Base-by-base conservation (phyloP, 1,139 yeast species). In the Blastobotrys malaysiensis region DNA sequence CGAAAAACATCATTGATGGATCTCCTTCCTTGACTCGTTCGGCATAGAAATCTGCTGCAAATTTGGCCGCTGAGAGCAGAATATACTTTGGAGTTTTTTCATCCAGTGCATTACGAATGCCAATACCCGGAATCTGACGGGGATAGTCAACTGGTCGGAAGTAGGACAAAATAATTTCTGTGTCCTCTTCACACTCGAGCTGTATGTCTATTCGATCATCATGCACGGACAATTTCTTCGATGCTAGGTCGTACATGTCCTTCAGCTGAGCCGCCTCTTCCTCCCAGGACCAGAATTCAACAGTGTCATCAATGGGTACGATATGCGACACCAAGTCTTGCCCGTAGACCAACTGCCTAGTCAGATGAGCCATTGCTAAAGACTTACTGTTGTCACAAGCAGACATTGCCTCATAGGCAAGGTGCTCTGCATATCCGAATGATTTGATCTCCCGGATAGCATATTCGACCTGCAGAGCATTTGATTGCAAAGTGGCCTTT, bases 391-490 rank as follows among this genome's bases (percentile, higher is more conserved):
- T 19, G 70, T 64, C 1, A 83, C 79, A 19, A 83, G 78, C 66
- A 16, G 74, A 69, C 47, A 86, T 66, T 0, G 80, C 77, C 1
- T 75, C 73, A 21, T 82, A 68, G 0, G 85, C 81, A 36, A 86
- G 84, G 58, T 81, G 86, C 52, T 78, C 76, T 31, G 91, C 86
- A 60, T 78, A 82, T 1, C 97, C 97, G 39, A 86, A 81, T 51
- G 80, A 81, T 19, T 76, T 67, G 16, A 91, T 70, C 54, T 86
- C 75, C 44, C 82, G 77, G 16, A 86, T 73, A 43, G 77, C 71
- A 56, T 78, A 75, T 61, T 83, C 82, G 43, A 69, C 65, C 46
- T 73, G 67, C 45, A 77, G 55, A 53, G 74, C 75, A 36, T 75
- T 77, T 2, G 72, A 59, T 48, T 63, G 66, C 7, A 73, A 61